phyloP scores from a whole-genome alignment of 805 yeast genomes.

The Sungouiella blattae region DNA sequence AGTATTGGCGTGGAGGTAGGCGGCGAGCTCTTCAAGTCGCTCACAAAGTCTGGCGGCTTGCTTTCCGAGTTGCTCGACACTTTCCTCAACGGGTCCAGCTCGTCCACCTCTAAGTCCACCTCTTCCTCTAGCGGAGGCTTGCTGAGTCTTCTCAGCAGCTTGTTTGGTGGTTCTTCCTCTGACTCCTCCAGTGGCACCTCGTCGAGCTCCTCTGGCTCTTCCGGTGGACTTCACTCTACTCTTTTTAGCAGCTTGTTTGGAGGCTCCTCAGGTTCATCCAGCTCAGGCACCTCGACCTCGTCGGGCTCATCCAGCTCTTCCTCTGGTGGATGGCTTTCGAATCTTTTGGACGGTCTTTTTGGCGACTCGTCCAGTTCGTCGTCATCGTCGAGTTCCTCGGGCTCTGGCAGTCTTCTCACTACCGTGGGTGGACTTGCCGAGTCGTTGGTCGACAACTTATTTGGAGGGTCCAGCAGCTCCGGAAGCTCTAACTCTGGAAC shows the following conservation, averaged over 20 bases:
- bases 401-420: background rate
- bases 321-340: conserved; percentile 1
- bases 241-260: too few relatives aligned
- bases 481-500: too few relatives aligned
- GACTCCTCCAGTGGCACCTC: background rate
- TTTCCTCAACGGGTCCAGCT: conserved; percentile 5
- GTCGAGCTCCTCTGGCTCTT: conserved; percentile 1
- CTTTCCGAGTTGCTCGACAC: conserved; percentile 10
- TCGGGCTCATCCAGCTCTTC: conserved; percentile 1
- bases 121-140: conserved; percentile 12
- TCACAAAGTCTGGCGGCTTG: conserved; percentile 10
- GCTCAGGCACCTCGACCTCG: background rate
- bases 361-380: conserved; percentile 8
- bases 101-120: conserved; percentile 4
- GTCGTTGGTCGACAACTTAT: background rate
- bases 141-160: conserved; percentile 5
- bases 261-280: conserved; percentile 2
- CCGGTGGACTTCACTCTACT: conserved; percentile 5
- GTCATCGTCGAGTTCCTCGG: conserved; percentile 4
- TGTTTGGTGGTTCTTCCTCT: conserved; percentile 4
- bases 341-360: conserved; percentile 9
- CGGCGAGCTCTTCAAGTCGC: conserved; percentile 12
- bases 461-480: conserved; percentile 3
- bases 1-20: conserved; percentile 13
- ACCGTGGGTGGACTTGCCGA: background rate